These are phyloP conservation scores for Coprinopsis sp. DNA, from an alignment of 768 basidiomycete genomes.

Conservation along the genomic window DNA sequence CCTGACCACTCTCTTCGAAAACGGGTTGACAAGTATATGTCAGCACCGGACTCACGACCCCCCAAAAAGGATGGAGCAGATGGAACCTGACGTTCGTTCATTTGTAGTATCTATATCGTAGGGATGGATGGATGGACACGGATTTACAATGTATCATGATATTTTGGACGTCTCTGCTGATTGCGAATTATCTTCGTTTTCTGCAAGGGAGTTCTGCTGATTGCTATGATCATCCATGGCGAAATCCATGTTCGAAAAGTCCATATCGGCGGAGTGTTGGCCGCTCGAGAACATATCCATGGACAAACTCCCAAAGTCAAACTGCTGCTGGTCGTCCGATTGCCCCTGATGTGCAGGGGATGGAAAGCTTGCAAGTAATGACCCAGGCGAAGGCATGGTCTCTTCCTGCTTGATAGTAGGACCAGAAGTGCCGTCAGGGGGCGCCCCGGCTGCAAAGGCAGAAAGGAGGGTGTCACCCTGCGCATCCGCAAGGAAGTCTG, in stretches of 20 bases:
- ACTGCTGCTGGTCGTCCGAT: conserved; percentile 22
- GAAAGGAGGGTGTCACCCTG: conserved; percentile 15
- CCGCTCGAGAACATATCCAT: conserved; percentile 37
- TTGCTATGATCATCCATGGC: background rate
- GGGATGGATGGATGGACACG: background rate
- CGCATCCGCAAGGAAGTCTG: conserved; percentile 31
- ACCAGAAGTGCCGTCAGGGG: conserved; percentile 21
- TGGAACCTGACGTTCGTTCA: background rate
- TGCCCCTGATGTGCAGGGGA: conserved; percentile 20
- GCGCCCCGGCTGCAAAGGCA: background rate
- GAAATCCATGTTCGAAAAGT: background rate
- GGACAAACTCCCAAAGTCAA: conserved; percentile 48
- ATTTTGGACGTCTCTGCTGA: too few relatives aligned
- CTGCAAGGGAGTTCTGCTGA: background rate
- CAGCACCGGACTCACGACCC: conserved; percentile 5
- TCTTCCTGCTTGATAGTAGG: conserved; percentile 12
- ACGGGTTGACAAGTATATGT: conserved; percentile 55
- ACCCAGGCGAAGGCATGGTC: conserved; percentile 29
- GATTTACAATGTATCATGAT: background rate
- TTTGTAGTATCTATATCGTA: background rate
- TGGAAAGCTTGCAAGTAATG: conserved; percentile 43
- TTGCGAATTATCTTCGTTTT: too few relatives aligned
- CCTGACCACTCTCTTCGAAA: conserved; percentile 65
- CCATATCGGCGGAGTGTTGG: background rate
- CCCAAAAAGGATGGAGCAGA: conserved; percentile 2